Evolutionary conservation across 2,329 filamentous ascomycete species (phyloP).

Genomic region (Colletotrichum filicis): DNA sequence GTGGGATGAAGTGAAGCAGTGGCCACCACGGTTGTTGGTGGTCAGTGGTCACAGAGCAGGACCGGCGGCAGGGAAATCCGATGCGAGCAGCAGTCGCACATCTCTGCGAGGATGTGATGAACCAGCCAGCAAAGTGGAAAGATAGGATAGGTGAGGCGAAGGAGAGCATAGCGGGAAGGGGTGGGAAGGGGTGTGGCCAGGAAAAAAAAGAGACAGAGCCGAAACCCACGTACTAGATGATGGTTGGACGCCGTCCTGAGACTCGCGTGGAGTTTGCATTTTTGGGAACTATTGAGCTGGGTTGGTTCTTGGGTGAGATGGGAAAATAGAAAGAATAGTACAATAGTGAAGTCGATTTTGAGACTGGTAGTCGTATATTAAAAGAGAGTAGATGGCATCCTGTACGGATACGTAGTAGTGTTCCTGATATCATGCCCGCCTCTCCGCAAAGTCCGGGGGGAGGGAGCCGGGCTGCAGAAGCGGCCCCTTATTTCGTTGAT

Average conservation of each 20-base stretch:
- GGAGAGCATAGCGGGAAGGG: background rate
- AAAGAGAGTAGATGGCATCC: background rate
- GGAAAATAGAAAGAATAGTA: slow-evolving; percentile 1
- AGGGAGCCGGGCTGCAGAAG: slow-evolving; percentile 1
- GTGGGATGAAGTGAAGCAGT: slow-evolving; percentile 22
- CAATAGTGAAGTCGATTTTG: slow-evolving; percentile 11
- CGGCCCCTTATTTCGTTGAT: slow-evolving; percentile 6
- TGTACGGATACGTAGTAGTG: background rate
- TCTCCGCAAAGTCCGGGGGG: slow-evolving; percentile 11
- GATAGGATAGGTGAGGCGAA: slow-evolving; percentile 14
- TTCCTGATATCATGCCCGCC: slow-evolving; percentile 9
- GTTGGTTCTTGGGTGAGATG: slow-evolving; percentile 3
- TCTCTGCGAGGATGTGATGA: slow-evolving; percentile 29
- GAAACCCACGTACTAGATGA: slow-evolving; percentile 33
- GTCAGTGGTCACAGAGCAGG: slow-evolving; percentile 7
- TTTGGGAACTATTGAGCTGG: slow-evolving; percentile 26
- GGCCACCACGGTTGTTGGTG: slow-evolving; percentile 9
- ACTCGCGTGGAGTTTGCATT: slow-evolving; percentile 35
- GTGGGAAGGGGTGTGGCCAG: slow-evolving; percentile 19
- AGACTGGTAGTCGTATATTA: slow-evolving; percentile 26
- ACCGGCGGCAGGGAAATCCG: slow-evolving; percentile 18
- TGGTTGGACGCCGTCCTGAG: slow-evolving; percentile 26
- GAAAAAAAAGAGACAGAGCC: slow-evolving; percentile 2
- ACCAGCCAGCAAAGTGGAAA: background rate
- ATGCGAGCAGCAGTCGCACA: slow-evolving; percentile 29